Evolutionary conservation across 1,284 basidiomycete genomes (phyloP).

Genomic region (Boletus sp.): DNA sequence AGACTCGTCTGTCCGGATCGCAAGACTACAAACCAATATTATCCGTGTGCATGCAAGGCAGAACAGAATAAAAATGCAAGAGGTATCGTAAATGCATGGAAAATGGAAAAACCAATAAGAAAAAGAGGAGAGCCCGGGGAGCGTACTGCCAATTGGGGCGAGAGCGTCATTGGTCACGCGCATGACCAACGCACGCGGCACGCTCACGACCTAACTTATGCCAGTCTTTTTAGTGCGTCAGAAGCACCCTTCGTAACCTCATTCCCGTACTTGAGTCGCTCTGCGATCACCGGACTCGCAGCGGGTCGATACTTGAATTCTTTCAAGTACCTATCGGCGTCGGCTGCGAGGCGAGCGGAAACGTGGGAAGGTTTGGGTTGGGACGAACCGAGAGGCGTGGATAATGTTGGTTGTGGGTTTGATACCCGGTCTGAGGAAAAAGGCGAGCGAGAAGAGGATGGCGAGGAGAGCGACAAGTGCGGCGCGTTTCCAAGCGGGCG

Average conservation of each 20-base stretch:
- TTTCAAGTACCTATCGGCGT: slow-evolving; percentile 46
- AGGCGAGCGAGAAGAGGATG: slow-evolving; percentile 45
- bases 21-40: not conserved
- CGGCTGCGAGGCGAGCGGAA: too few species aligned
- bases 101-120: not conserved
- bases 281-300: slow-evolving; percentile 54
- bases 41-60: not conserved
- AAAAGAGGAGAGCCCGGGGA: too few species aligned
- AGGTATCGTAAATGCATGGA: not conserved
- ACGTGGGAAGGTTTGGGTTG: too few species aligned
- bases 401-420: slow-evolving; percentile 31
- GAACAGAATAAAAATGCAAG: not conserved
- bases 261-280: slow-evolving; percentile 47
- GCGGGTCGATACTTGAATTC: slow-evolving; percentile 53
- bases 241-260: slow-evolving; percentile 44
- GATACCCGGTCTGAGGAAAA: slow-evolving; percentile 32
- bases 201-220: not conserved
- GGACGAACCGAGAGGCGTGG: slow-evolving; percentile 36
- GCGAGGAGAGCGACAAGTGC: slow-evolving; percentile 40
- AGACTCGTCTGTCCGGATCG: not conserved
- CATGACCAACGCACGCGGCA: not conserved
- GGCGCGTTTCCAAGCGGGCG: slow-evolving; percentile 41
- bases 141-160: too few species aligned
- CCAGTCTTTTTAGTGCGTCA: slow-evolving; percentile 12
- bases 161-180: not conserved